Evolutionary conservation across 257 asterid genomes (phyloP).

Genomic region (Solanum paucissectum): DNA sequence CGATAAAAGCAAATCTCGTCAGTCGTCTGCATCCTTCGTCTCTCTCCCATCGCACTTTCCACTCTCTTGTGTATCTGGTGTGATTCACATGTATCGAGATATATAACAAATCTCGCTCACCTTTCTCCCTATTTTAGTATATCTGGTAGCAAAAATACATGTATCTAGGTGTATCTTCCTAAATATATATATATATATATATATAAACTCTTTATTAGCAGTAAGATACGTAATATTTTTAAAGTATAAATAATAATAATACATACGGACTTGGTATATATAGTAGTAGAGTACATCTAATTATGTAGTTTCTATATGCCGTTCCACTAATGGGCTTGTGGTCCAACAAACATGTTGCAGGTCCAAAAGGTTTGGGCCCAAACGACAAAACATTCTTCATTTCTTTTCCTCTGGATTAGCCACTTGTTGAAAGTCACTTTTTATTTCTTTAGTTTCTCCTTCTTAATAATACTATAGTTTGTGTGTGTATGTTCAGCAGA

Average conservation of each 20-base stretch:
- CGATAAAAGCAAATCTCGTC: background rate
- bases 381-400: background rate
- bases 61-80: background rate
- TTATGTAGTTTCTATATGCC: background rate
- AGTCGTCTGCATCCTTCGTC: background rate
- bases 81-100: background rate
- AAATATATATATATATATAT: no score
- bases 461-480: no score
- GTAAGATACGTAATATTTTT: no score
- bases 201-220: no score
- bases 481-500: background rate
- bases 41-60: background rate
- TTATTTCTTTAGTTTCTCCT: background rate
- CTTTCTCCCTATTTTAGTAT: no score
- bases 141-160: no score
- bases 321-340: background rate
- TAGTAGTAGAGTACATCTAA: background rate
- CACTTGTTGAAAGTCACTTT: background rate
- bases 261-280: no score
- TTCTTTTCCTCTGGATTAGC: background rate
- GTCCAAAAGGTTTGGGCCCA: background rate
- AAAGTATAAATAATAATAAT: no score
- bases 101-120: background rate
- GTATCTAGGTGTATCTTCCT: no score
- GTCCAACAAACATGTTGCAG: background rate